A percentile compares a stretch with the other conserved stretches of the same genome.
phyloP scores from a whole-genome alignment of 2,329 filamentous ascomycete species.

The Delphinella strobiligena region DNA sequence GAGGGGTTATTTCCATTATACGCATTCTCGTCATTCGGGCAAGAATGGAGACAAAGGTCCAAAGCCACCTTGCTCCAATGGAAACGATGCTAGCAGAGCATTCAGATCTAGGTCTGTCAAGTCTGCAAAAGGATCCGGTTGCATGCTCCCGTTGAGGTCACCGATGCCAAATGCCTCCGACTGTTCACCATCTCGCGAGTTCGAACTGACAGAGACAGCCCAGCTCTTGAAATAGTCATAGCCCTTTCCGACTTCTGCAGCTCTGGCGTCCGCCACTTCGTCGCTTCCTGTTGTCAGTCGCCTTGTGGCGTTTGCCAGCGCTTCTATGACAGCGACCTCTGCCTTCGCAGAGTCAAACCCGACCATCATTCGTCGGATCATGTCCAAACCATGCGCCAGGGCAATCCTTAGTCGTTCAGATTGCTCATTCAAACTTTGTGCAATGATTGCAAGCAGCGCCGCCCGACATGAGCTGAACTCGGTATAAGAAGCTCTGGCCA shows the following conservation, averaged over 20 bases:
- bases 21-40: no score
- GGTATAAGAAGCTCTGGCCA: slow-evolving; percentile 23
- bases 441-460: slow-evolving; percentile 23
- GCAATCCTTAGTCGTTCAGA: slow-evolving; percentile 14
- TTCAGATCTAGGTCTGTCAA: background rate
- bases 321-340: slow-evolving; percentile 21
- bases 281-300: background rate
- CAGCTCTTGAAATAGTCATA: background rate
- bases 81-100: background rate
- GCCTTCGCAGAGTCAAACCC: slow-evolving; percentile 21
- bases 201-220: background rate
- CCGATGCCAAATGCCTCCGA: background rate
- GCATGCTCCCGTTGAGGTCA: background rate
- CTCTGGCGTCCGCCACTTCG: background rate
- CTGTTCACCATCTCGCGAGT: background rate
- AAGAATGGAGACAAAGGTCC: background rate
- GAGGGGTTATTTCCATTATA: no score
- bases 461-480: slow-evolving; percentile 26
- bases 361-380: slow-evolving; percentile 22
- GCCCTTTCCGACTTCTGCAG: background rate
- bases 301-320: slow-evolving; percentile 16
- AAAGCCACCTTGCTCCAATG: background rate
- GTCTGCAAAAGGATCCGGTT: background rate
- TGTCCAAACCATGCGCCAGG: slow-evolving; percentile 17
- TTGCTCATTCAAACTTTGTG: slow-evolving; percentile 18